Percentiles rank a stretch among this genome's conserved stretches.
phyloP scores from a whole-genome alignment of 2,329 filamentous ascomycete genomes.

The Cercospora zeae-maydis region DNA sequence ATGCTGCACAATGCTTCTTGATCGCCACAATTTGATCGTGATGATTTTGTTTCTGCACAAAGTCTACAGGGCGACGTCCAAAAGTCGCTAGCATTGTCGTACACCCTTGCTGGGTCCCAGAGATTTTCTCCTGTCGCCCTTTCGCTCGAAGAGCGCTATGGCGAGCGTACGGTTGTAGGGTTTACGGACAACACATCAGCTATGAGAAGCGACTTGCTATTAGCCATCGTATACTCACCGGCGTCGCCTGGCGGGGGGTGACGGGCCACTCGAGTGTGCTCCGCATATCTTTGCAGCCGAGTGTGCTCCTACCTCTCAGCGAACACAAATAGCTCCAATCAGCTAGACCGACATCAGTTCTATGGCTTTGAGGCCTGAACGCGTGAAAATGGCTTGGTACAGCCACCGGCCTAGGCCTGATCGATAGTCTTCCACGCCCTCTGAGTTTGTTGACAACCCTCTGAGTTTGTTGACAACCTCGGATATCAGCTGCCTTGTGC shows the following conservation, averaged over 20 bases:
- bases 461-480: not conserved
- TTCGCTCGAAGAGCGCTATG: not conserved
- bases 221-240: not conserved
- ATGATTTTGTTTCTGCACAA: not conserved
- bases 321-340: not conserved
- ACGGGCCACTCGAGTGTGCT: not conserved
- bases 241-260: not conserved
- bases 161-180: not conserved
- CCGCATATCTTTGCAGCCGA: not conserved
- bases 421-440: too few species aligned
- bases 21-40: not conserved
- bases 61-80: not conserved
- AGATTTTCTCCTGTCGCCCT: not conserved
- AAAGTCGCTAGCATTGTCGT: not conserved
- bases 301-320: not conserved
- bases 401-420: too few species aligned
- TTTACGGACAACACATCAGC: not conserved
- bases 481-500: too few species aligned
- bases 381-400: too few species aligned
- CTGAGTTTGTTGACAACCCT: too few species aligned
- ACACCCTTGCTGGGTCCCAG: not conserved
- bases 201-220: not conserved
- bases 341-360: not conserved
- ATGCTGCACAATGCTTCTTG: too few species aligned
- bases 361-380: not conserved